These are phyloP conservation scores for Penicillium pancosmium DNA, from an alignment of 495 filamentous ascomycete species.

Conservation along the genomic window DNA sequence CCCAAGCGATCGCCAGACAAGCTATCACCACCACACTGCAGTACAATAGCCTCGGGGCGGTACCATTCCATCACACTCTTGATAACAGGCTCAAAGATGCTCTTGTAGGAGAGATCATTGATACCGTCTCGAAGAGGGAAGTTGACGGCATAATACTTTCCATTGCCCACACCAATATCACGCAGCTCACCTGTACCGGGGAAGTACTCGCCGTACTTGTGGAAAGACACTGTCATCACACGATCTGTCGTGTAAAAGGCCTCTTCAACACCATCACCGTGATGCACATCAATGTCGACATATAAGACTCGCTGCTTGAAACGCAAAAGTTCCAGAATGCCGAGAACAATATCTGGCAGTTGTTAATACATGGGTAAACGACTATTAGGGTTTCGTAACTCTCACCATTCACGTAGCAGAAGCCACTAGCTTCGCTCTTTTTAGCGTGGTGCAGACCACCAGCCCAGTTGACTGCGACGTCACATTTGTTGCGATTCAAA, in stretches of 20 bases:
- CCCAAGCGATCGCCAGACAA: constrained; percentile 92
- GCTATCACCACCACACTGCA: constrained; percentile 96
- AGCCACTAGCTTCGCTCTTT: constrained; percentile 93
- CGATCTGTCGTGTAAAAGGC: constrained; percentile 97
- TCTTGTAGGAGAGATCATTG: constrained; percentile 88
- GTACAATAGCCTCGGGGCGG: constrained; percentile 88
- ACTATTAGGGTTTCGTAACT: constrained; percentile 9
- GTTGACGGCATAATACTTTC: constrained; percentile 95
- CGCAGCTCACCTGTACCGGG: constrained; percentile 95
- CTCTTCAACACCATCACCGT: constrained; percentile 97
- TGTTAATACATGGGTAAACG: constrained; percentile 9
- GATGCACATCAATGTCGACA: constrained; percentile 98
- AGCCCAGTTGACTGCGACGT: constrained; percentile 97
- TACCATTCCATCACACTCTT: constrained; percentile 95
- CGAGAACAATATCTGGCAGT: constrained; percentile 85
- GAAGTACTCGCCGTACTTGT: constrained; percentile 99
- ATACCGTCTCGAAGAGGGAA: constrained; percentile 97
- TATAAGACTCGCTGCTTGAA: constrained; percentile 94
- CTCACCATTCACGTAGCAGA: constrained; percentile 97
- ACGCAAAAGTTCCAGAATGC: constrained; percentile 92
- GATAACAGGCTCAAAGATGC: constrained; percentile 94
- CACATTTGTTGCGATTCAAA: constrained; percentile 90
- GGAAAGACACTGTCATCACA: constrained; percentile 97
- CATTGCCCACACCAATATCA: constrained; percentile 89
- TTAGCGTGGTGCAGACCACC: constrained; percentile 97